Evolutionary conservation across 2,329 filamentous ascomycete species (phyloP).

Genomic region (Tolypocladium ovalisporum): DNA sequence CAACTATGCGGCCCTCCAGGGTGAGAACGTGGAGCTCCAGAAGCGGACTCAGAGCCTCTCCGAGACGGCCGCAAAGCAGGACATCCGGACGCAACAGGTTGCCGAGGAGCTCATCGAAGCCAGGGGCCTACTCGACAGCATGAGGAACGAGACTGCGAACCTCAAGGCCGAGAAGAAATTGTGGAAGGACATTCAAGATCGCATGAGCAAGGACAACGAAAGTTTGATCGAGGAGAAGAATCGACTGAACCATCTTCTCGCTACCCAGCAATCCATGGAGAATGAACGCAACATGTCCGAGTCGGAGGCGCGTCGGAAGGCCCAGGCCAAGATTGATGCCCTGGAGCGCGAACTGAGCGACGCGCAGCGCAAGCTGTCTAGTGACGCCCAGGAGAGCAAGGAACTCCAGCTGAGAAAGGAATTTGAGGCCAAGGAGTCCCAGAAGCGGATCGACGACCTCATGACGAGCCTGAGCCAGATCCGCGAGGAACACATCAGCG

Average conservation of each 20-base stretch:
- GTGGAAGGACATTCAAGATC: conserved; percentile 86
- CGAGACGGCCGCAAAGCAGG: conserved; percentile 79
- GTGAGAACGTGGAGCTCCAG: conserved; percentile 76
- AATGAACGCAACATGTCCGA: conserved; percentile 86
- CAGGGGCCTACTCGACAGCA: conserved; percentile 68
- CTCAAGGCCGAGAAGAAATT: conserved; percentile 90
- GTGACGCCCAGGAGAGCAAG: conserved; percentile 76
- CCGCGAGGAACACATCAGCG: conserved; percentile 75
- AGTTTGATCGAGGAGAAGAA: conserved; percentile 72
- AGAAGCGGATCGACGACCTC: conserved; percentile 88
- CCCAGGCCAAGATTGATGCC: conserved; percentile 67
- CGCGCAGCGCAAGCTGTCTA: conserved; percentile 71
- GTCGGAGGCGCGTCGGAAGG: conserved; percentile 66
- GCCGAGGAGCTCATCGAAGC: conserved; percentile 88
- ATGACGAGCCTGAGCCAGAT: conserved; percentile 67
- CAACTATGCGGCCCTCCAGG: conserved; percentile 75
- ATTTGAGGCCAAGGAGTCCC: conserved; percentile 77
- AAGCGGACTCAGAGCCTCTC: conserved; percentile 68
- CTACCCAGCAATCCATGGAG: conserved; percentile 76
- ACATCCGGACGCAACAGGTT: conserved; percentile 80
- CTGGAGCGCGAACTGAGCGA: conserved; percentile 69
- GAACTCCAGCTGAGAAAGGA: conserved; percentile 77
- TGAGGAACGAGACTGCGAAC: conserved; percentile 84
- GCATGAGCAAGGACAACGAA: conserved; percentile 82
- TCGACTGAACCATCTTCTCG: conserved; percentile 70